A percentile compares a stretch with the other conserved stretches of the same genome.
These are phyloP conservation scores for Diplodia sapinea DNA, from an alignment of 2,329 filamentous ascomycete species.

Conservation along the genomic window DNA sequence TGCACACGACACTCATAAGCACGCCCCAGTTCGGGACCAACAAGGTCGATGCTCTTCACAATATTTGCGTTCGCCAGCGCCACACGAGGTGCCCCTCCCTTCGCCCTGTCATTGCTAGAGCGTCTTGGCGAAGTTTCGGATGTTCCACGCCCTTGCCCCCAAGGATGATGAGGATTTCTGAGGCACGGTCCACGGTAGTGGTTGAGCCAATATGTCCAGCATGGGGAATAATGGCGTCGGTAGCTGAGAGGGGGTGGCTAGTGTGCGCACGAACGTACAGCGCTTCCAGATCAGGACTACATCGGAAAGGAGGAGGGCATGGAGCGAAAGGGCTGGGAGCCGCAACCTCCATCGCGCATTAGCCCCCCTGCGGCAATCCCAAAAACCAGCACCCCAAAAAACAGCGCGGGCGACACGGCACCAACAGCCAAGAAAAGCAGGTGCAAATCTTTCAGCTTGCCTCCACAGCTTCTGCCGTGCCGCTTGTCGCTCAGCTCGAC, in stretches of 20 bases:
- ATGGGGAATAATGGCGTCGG: neutral
- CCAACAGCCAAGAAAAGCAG: constrained; percentile 1
- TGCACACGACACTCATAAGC: neutral
- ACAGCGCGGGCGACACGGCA: neutral
- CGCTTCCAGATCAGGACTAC: neutral
- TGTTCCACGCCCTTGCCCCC: neutral
- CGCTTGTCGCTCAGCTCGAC: neutral
- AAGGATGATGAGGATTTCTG: neutral
- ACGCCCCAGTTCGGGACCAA: neutral
- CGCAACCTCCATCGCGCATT: too few relatives aligned
- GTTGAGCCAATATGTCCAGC: neutral
- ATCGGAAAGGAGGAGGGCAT: neutral
- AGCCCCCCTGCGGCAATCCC: neutral
- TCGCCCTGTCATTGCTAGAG: neutral
- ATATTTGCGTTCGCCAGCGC: neutral
- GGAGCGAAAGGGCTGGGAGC: neutral
- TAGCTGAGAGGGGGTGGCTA: neutral
- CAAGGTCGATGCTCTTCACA: neutral
- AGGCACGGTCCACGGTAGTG: neutral
- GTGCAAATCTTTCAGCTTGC: neutral
- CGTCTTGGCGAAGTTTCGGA: constrained; percentile 12
- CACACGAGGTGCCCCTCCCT: neutral
- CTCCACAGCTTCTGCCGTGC: neutral
- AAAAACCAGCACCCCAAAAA: neutral
- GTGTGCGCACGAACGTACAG: constrained; percentile 1